These are phyloP conservation scores for Luzula sylvatica DNA, from an alignment of 176 grass and related monocot species.

Conservation along the genomic window DNA sequence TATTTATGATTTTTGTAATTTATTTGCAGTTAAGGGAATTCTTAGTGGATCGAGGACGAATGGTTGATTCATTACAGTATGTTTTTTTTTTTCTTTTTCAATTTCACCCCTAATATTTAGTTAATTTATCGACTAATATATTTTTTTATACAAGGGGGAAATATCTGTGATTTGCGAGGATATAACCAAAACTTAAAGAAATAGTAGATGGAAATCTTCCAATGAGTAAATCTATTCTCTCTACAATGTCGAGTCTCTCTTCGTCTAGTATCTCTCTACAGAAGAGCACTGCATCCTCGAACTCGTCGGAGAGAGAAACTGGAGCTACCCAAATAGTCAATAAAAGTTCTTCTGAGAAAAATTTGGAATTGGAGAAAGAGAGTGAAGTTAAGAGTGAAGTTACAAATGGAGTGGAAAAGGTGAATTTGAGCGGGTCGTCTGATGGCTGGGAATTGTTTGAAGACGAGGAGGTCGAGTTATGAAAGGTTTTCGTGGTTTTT, in stretches of 20 bases:
- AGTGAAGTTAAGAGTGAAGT: too few relatives aligned
- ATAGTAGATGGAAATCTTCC: conserved; percentile 29
- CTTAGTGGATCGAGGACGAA: conserved; percentile 40
- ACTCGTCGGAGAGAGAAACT: too few relatives aligned
- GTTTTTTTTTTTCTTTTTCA: conserved; percentile 13
- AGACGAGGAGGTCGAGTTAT: too few relatives aligned
- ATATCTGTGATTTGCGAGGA: conserved; percentile 40
- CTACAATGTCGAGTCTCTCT: conserved; percentile 14
- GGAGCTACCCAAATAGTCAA: too few relatives aligned
- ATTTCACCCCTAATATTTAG: not conserved
- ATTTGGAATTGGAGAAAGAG: too few relatives aligned
- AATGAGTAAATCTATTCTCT: conserved; percentile 14
- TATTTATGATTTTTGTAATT: too few relatives aligned
- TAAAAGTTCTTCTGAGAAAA: too few relatives aligned
- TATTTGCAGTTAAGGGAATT: conserved; percentile 62
- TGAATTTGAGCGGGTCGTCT: too few relatives aligned
- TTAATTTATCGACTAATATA: too few relatives aligned
- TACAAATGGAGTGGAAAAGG: too few relatives aligned
- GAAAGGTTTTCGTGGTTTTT: too few relatives aligned
- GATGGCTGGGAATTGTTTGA: too few relatives aligned
- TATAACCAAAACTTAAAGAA: conserved; percentile 25
- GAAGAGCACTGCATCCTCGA: not conserved
- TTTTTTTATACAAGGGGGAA: conserved; percentile 49
- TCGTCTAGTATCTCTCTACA: conserved; percentile 3
- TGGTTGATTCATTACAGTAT: conserved; percentile 70